These are phyloP conservation scores for Leptodontidium sp. DNA, from an alignment of 2,329 filamentous ascomycete species.

Conservation along the genomic window DNA sequence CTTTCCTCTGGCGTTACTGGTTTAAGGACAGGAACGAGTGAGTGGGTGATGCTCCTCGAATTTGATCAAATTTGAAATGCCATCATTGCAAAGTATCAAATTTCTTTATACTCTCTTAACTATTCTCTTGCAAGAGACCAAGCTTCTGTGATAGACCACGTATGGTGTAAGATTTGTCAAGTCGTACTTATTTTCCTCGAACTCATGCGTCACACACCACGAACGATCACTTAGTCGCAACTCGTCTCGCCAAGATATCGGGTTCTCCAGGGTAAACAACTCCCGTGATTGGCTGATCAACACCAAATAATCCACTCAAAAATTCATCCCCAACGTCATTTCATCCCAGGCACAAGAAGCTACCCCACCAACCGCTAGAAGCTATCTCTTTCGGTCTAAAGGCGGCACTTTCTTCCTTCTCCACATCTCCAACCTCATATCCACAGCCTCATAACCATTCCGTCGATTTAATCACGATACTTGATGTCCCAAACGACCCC, in stretches of 20 bases:
- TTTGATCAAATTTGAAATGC: not conserved
- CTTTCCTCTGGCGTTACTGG: conserved; percentile 3
- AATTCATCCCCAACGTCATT: conserved; percentile 7
- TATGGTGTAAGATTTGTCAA: not conserved
- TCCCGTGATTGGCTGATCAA: conserved; percentile 5
- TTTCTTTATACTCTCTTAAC: not conserved
- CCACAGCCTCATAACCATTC: not conserved
- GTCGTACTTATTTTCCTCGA: not conserved
- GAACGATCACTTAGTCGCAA: no score
- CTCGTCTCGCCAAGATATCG: no score
- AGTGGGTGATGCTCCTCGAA: not conserved
- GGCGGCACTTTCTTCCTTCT: not conserved
- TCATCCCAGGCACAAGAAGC: not conserved
- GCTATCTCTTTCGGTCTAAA: not conserved
- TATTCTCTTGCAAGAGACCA: not conserved
- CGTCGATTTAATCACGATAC: not conserved
- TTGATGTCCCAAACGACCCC: conserved; percentile 1
- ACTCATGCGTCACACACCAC: no score
- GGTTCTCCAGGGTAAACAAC: no score
- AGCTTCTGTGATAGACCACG: not conserved
- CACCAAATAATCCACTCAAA: conserved; percentile 12
- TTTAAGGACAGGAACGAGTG: not conserved
- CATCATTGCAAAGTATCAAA: not conserved
- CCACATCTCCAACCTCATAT: conserved; percentile 16
- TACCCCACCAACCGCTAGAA: conserved; percentile 21